Evolutionary conservation across 352 stramenopile species (phyloP), one percentile per base, ranked within the genome.

Genomic region (Phytophthora pluvialis): DNA sequence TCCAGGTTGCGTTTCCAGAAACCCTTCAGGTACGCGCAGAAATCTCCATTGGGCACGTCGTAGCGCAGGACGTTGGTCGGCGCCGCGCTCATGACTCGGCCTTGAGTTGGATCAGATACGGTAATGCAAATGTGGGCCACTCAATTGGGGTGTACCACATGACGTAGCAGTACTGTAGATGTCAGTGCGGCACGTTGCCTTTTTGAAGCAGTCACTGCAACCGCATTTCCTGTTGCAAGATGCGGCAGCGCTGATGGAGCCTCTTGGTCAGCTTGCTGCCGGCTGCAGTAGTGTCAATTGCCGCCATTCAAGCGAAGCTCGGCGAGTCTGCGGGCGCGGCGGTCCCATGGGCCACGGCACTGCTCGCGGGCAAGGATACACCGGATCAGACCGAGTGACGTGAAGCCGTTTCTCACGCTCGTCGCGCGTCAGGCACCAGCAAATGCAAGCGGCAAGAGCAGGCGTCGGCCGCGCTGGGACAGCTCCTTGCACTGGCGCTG

Each of bases 1-100:
- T 94, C 83, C 25, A 94, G 67, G 45, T 91, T 94, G 53, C 85
- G 80, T 71, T 94, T 94, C 85, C 85, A 94, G 59, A 86, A 90
- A 1, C 85, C 85, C 48, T 90, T 85, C 8, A 94, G 70, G 52
- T 88, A 94, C 40, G 73, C 48, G 51, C 73, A 80, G 26, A 94
- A 89, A 73, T 94, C 85, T 36, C 74, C 83, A 46, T 79, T 70
- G 12, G 81, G 77, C 49, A 94, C 77, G 26, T 82, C 73, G 57
- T 82, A 91, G 60, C 82, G 71, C 65, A 67, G 49, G 33, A 77
- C 58, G 52, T 74, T 78, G 15, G 38, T 67, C 60, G 69, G 55
- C 26, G 46, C 31, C 21, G 58, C 32, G 26, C 65, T 77, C 64
- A 77, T 74, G 21, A 21, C n/a, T 65, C 7, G 12, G 11, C 13